Evolutionary conservation across 2,329 filamentous ascomycete genomes (phyloP), one percentile per base, ranked within the genome.

Genomic region (Clonostachys chloroleuca): DNA sequence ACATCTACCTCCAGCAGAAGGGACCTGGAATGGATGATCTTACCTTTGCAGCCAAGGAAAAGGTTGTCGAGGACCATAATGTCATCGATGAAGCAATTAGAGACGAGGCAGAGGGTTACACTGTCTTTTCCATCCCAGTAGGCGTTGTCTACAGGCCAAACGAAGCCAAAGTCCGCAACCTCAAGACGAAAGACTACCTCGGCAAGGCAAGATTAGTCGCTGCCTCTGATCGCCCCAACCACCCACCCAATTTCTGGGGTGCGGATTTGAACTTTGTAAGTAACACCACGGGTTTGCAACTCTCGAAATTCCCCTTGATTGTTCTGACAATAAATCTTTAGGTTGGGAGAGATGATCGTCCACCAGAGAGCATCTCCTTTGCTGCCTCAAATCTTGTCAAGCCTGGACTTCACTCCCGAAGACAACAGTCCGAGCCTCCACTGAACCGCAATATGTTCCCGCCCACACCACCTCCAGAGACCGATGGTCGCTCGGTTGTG

Each of bases 1-100:
- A 96, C 70, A 95, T 97, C 59, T 97, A 97, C 63, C 78, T 97
- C 33, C 89, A 95, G 62, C 90, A 97, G 67, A 88, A 87, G 66
- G 89, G 95, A 12, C 83, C 87, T 2, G 94, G 94, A 56, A 81
- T 99, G 79, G 86, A 94, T 65, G 94, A 99, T 72, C 74, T 99
- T 58, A 79, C 82, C 17, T 97, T 87, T 62, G 94, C 94, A 1
- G 88, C 89, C 24, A 94, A 96, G 67, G 94, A 97, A 68, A 97
- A 97, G 73, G 89, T 94, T 43, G 92, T 96, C 2, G 86, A 92
- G 47, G 92, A 97, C 58, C 94, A 99, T 70, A 89, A 95, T 63
- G 94, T 99, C 53, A 99, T 99, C 55, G 92, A 99, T 59, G 94
- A 99, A 67, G 94, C 94, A 5, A 97, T 99, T 55, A 77, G 81